Percentiles rank a stretch among this genome's conserved stretches.
Evolutionary conservation across 2,329 filamentous ascomycete genomes (phyloP).

Genomic region (Fonsecaea erecta): DNA sequence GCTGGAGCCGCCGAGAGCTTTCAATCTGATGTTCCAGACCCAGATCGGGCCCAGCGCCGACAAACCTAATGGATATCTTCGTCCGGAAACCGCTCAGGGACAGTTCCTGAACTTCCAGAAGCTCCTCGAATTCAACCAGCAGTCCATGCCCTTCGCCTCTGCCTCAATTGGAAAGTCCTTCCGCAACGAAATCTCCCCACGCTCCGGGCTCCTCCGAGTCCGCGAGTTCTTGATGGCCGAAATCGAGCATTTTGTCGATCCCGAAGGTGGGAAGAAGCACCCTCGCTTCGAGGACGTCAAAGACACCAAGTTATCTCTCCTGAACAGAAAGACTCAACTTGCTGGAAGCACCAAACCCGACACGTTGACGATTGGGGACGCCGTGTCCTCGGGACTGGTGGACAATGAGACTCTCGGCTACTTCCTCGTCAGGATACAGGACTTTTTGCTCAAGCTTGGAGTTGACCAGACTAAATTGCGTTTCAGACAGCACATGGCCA

Average conservation of each 20-base stretch:
- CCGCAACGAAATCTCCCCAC: slow-evolving; percentile 95
- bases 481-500: slow-evolving; percentile 95
- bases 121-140: slow-evolving; percentile 93
- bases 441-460: slow-evolving; percentile 87
- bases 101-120: slow-evolving; percentile 98
- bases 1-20: slow-evolving; percentile 79
- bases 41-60: slow-evolving; percentile 91
- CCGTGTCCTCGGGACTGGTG: slow-evolving; percentile 79
- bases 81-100: slow-evolving; percentile 95
- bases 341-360: slow-evolving; percentile 78
- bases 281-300: slow-evolving; percentile 83
- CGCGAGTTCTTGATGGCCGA: slow-evolving; percentile 99
- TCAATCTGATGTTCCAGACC: slow-evolving; percentile 99
- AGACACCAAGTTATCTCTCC: slow-evolving; percentile 78
- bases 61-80: slow-evolving; percentile 74
- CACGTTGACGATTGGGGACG: slow-evolving; percentile 79
- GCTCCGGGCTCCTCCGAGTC: slow-evolving; percentile 87
- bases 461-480: slow-evolving; percentile 86
- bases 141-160: slow-evolving; percentile 94
- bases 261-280: slow-evolving; percentile 93
- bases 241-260: slow-evolving; percentile 98
- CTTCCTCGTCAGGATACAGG: slow-evolving; percentile 90
- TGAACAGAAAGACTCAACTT: slow-evolving; percentile 84
- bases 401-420: slow-evolving; percentile 99
- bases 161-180: slow-evolving; percentile 98